These are phyloP conservation scores for Termitomyces sp. DNA, from an alignment of 768 basidiomycete species.

Conservation along the genomic window DNA sequence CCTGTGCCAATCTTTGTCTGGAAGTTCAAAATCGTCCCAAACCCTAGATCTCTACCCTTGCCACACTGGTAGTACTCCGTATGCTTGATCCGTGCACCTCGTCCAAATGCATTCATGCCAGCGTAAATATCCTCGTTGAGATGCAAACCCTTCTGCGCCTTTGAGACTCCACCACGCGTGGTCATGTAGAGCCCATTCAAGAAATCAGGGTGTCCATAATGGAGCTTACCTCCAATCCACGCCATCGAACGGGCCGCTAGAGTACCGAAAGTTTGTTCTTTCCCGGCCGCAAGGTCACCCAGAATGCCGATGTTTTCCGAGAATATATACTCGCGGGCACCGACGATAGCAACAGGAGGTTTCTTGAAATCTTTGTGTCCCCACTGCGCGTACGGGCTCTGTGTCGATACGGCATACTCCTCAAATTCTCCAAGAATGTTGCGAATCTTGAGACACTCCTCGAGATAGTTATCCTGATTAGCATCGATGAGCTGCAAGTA, in stretches of 20 bases:
- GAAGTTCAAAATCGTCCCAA: constrained; percentile 99
- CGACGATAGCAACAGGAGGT: constrained; percentile 93
- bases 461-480: constrained; percentile 99
- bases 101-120: constrained; percentile 97
- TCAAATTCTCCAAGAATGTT: constrained; percentile 98
- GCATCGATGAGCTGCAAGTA: constrained; percentile 99
- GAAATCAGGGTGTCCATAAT: constrained; percentile 99
- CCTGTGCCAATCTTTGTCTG: constrained; percentile 99
- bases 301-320: constrained; percentile 99
- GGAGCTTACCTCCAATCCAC: constrained; percentile 97
- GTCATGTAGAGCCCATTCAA: constrained; percentile 97
- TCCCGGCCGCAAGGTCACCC: constrained; percentile 96
- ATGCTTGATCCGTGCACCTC: constrained; percentile 97
- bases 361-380: constrained; percentile 83
- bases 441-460: constrained; percentile 98
- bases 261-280: constrained; percentile 99
- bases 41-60: constrained; percentile 97
- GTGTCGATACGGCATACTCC: constrained; percentile 78
- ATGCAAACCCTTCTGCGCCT: constrained; percentile 99
- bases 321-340: constrained; percentile 99
- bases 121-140: constrained; percentile 99
- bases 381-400: constrained; percentile 91
- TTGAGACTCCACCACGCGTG: constrained; percentile 96
- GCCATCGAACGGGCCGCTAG: constrained; percentile 93
- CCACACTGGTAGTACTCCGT: constrained; percentile 99